Percentiles rank a stretch among this genome's conserved stretches.
phyloP scores from a whole-genome alignment of 441 rosid genomes.

The Pelargonium fulgidum region DNA sequence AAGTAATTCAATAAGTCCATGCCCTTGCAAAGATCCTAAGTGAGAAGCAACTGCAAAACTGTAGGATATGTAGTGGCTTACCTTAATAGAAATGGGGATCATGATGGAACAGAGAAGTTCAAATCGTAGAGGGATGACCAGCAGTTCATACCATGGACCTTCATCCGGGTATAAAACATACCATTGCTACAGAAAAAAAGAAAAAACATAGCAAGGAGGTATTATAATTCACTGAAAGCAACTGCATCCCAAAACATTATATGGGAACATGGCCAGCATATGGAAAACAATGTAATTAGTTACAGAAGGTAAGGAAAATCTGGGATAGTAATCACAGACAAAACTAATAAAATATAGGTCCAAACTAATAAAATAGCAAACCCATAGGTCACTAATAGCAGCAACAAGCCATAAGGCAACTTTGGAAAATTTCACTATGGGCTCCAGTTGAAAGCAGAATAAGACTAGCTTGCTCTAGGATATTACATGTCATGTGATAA shows the following conservation, averaged over 20 bases:
- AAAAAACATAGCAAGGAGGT: conserved; percentile 8
- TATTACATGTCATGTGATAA: neutral
- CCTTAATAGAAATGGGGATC: conserved; percentile 99
- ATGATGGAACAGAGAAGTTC: conserved; percentile 99
- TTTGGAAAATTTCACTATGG: neutral
- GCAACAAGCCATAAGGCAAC: conserved; percentile 2
- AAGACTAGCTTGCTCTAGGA: neutral
- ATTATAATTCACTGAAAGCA: neutral
- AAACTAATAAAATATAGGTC: neutral
- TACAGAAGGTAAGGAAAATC: neutral
- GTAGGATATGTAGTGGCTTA: conserved; percentile 23
- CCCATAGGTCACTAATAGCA: neutral
- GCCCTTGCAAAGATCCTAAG: neutral
- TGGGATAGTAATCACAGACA: neutral
- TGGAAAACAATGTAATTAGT: neutral
- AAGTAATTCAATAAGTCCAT: neutral
- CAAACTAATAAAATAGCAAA: neutral
- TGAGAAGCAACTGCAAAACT: neutral
- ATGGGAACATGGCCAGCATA: neutral
- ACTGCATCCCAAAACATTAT: neutral
- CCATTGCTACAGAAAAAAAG: conserved; percentile 70
- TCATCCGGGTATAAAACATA: conserved; percentile 84
- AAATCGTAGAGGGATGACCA: conserved; percentile 92
- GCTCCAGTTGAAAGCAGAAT: neutral
- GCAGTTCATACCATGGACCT: conserved; percentile 93